phyloP scores from a whole-genome alignment of 148 eudicot species.

The Dysphania ambrosioides region DNA sequence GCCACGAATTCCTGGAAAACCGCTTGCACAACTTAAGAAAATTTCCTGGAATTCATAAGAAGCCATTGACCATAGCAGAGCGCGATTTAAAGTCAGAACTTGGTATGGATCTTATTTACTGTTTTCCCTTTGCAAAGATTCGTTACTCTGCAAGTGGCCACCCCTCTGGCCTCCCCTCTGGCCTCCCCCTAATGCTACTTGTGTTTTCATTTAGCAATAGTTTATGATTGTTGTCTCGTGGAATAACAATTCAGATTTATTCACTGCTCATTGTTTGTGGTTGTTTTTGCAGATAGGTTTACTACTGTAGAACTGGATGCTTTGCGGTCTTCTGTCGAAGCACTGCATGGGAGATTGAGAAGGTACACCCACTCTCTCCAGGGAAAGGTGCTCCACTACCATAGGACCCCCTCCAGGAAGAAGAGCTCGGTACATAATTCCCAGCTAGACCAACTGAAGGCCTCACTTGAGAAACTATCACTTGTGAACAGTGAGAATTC shows the following conservation, averaged over 20 bases:
- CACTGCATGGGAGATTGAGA: conserved; percentile 66
- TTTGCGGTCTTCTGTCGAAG: conserved; percentile 68
- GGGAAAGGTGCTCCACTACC: conserved; percentile 35
- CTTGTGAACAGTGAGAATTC: conserved; percentile 79
- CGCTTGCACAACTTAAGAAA: conserved; percentile 64
- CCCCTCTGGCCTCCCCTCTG: too few species aligned
- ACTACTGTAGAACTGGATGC: conserved; percentile 75
- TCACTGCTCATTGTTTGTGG: neutral
- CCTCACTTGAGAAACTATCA: conserved; percentile 69
- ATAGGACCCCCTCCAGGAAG: conserved; percentile 32
- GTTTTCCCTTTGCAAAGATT: neutral
- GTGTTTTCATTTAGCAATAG: neutral
- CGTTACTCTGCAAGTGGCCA: neutral
- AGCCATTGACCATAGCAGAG: conserved; percentile 83
- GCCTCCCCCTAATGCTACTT: neutral
- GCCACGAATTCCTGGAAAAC: conserved; percentile 57
- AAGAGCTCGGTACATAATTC: conserved; percentile 41
- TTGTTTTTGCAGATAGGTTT: conserved; percentile 63
- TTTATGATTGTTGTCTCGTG: neutral
- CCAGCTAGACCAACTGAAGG: conserved; percentile 58
- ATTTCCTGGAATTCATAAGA: conserved; percentile 68
- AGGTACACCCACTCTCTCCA: conserved; percentile 46
- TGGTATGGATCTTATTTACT: conserved; percentile 37
- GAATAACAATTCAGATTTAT: too few species aligned
- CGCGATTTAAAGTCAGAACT: conserved; percentile 77